Conservation (phyloP, 257 asterid species). For the Solanum stenotomum region DNA sequence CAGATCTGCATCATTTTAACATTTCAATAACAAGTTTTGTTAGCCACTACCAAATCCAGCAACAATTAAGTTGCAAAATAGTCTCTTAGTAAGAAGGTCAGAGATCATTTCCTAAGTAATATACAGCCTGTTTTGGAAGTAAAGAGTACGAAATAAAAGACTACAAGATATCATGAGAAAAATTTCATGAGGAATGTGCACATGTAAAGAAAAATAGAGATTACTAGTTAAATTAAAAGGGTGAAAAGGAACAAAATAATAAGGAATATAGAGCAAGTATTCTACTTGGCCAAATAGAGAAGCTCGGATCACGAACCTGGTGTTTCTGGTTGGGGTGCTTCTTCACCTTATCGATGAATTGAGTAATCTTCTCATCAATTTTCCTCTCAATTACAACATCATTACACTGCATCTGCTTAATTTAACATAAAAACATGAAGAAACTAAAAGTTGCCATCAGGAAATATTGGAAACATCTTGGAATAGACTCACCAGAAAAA, state of each 20-base stretch:
- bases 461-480: background rate
- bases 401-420: slow-evolving; percentile 78
- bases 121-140: background rate
- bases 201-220: background rate
- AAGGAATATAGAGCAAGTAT: background rate
- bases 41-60: background rate
- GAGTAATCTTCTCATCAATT: slow-evolving; percentile 82
- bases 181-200: background rate
- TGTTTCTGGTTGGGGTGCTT: slow-evolving; percentile 91
- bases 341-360: slow-evolving; percentile 83
- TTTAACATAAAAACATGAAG: background rate
- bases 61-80: background rate
- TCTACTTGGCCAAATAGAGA: background rate
- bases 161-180: background rate
- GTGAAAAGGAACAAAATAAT: background rate
- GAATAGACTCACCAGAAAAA: background rate
- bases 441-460: background rate
- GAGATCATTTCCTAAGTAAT: background rate
- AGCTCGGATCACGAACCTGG: slow-evolving; percentile 47
- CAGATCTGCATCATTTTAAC: slow-evolving; percentile 53
- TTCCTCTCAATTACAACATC: slow-evolving; percentile 73
- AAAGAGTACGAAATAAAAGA: background rate
- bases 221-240: background rate
- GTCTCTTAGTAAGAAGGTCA: background rate
- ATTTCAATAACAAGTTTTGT: slow-evolving; percentile 1